phyloP scores from a whole-genome alignment of 164 flowering plant species.

The Stephania cephalantha region DNA sequence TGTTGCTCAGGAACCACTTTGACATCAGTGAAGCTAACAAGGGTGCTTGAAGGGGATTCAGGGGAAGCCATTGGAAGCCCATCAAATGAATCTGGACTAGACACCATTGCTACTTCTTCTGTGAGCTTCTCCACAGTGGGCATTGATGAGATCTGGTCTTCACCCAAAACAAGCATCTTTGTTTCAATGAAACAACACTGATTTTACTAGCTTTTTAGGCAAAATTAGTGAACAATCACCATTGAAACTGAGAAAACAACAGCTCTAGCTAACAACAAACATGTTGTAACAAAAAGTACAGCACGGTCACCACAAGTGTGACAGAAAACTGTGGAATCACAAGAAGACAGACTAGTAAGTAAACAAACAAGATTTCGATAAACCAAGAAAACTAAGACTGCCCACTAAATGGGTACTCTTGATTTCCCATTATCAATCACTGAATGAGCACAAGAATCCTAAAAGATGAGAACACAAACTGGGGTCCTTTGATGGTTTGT shows the following conservation, averaged over 20 bases:
- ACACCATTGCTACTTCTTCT: constrained; percentile 19
- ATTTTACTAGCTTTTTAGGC: not conserved
- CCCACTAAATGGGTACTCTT: not conserved
- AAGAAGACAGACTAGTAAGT: not conserved
- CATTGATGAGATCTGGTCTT: constrained; percentile 27
- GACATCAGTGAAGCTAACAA: constrained; percentile 36
- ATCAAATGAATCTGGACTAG: constrained; percentile 25
- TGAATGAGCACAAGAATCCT: not conserved
- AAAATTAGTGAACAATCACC: not conserved
- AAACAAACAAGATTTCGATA: not conserved
- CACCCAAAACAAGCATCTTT: constrained; percentile 28
- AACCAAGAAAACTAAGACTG: not conserved
- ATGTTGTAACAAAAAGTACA: not conserved
- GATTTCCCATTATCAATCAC: not conserved
- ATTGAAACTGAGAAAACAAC: not conserved
- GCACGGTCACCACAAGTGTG: not conserved
- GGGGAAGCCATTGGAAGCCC: constrained; percentile 23
- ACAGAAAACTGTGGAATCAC: not conserved
- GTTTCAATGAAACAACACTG: not conserved
- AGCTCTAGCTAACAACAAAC: not conserved
- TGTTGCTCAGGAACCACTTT: constrained; percentile 60
- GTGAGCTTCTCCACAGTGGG: constrained; percentile 18
- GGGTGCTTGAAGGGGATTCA: constrained; percentile 25
- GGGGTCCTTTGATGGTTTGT: not conserved
- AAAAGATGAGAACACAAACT: constrained; percentile 3